phyloP scores from a whole-genome alignment of 768 basidiomycete genomes.

The Dentipellis fragilis region DNA sequence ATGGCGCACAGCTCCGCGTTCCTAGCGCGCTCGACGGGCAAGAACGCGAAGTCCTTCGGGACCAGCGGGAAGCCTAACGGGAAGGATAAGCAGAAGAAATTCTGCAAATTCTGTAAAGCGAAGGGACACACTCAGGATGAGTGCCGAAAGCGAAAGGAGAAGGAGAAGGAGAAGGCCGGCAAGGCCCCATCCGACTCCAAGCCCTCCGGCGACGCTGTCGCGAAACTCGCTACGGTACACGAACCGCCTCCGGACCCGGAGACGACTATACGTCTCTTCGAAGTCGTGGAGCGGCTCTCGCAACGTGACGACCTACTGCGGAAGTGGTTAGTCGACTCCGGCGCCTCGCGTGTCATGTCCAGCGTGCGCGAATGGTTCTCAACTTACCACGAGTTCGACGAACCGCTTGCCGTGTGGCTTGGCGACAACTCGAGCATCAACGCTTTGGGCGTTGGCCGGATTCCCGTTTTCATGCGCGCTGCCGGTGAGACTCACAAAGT shows the following conservation, averaged over 20 bases:
- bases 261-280: too few relatives aligned
- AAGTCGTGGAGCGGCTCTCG: conserved; percentile 1
- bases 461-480: not conserved
- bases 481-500: not conserved
- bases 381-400: not conserved
- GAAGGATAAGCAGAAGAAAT: not conserved
- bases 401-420: conserved; percentile 2
- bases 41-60: not conserved
- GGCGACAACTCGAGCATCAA: conserved; percentile 11
- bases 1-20: not conserved
- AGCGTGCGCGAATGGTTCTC: conserved; percentile 7
- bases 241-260: too few relatives aligned
- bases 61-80: not conserved
- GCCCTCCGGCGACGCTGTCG: not conserved
- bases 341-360: conserved; percentile 12
- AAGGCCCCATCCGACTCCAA: not conserved
- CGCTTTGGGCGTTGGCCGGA: conserved; percentile 7
- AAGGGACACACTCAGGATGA: conserved; percentile 2
- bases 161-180: conserved; percentile 4
- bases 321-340: conserved; percentile 13
- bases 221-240: too few relatives aligned
- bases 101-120: not conserved
- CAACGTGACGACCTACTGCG: not conserved
- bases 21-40: not conserved
- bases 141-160: conserved; percentile 4